Evolutionary conservation across 192 early-diverging fungal genomes (phyloP), one percentile per base, ranked within the genome.

Genomic region (Coemansia sp.): DNA sequence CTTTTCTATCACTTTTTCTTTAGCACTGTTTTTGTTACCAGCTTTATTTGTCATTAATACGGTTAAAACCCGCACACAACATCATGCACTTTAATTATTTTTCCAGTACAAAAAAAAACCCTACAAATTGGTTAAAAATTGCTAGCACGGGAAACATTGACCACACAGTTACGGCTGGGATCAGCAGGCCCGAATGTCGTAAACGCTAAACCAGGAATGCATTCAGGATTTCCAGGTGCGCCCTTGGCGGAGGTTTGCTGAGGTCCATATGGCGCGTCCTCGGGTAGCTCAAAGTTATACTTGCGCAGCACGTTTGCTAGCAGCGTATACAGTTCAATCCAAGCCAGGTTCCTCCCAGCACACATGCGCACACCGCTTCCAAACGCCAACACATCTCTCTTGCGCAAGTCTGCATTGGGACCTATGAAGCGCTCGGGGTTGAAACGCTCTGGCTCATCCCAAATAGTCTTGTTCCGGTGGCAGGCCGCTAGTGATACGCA

Each of bases 251-350:
- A 0, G 1, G 21, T 5, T 9, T 48, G 18, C 8, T 65, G 54
- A 5, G 62, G 72, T 16, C 72, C 72, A 24, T 75, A 75, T 4
- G 58, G 46, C 7, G 67, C 47, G 31, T 44, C 44, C 0, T 38
- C 51, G 0, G 72, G 67, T 2, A 70, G 32, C 28, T 47, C 38
- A 19, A 77, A 60, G 9, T 65, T 53, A 30, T 67, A 78, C 14
- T 48, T 54, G 19, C 68, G 75, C 31, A 81, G 42, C 12, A 79
- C 18, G 21, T 81, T 77, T 7, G 68, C 76, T 62, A 82, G 32
- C 31, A 58, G 45, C 1, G 76, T 69, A 25, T 69, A 71, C 52
- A 82, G 21, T 33, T 79, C 76, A 2, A 71, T 58, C 65, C 53
- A 54, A 0, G 62, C 76, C 43, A 82, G 47, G 30, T 66, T 65